phyloP scores from a whole-genome alignment of 345 rosid genomes.

The Linum trigynum region DNA sequence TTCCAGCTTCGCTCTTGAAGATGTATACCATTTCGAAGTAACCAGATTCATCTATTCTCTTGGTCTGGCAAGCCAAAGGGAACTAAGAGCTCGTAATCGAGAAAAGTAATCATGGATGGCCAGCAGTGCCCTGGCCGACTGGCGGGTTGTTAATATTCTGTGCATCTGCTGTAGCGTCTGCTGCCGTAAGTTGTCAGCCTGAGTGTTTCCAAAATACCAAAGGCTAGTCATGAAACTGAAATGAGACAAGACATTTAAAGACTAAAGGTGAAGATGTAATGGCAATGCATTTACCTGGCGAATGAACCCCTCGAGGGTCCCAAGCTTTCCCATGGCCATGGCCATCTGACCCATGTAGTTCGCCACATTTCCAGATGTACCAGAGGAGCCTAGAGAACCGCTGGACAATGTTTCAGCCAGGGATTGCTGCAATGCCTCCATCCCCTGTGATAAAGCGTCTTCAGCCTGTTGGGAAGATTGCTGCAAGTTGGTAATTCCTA shows the following conservation, averaged over 20 bases:
- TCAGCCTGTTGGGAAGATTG: slow-evolving; percentile 98
- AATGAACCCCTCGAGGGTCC: slow-evolving; percentile 93
- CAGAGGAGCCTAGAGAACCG: slow-evolving; percentile 76
- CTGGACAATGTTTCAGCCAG: slow-evolving; percentile 82
- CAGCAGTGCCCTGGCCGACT: slow-evolving; percentile 93
- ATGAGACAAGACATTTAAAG: background rate
- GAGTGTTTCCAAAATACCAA: slow-evolving; percentile 10
- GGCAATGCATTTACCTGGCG: slow-evolving; percentile 57
- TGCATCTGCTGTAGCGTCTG: slow-evolving; percentile 93
- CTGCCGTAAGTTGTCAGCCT: slow-evolving; percentile 96
- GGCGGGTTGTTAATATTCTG: slow-evolving; percentile 76
- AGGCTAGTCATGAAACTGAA: background rate
- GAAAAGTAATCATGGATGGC: slow-evolving; percentile 85
- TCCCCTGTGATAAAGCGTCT: slow-evolving; percentile 97
- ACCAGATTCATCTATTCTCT: slow-evolving; percentile 44
- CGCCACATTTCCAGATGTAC: slow-evolving; percentile 81
- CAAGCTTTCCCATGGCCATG: slow-evolving; percentile 99
- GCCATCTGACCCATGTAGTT: slow-evolving; percentile 99
- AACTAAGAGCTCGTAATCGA: slow-evolving; percentile 89
- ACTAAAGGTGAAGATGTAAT: background rate
- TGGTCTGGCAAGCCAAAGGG: slow-evolving; percentile 96
- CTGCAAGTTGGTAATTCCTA: slow-evolving; percentile 70
- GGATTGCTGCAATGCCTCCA: slow-evolving; percentile 97
- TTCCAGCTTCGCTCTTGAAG: background rate
- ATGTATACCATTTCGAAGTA: background rate